A percentile compares a stretch with the other conserved stretches of the same genome.
phyloP scores from a whole-genome alignment of 495 filamentous ascomycete genomes.

The Ramalina peruviana region DNA sequence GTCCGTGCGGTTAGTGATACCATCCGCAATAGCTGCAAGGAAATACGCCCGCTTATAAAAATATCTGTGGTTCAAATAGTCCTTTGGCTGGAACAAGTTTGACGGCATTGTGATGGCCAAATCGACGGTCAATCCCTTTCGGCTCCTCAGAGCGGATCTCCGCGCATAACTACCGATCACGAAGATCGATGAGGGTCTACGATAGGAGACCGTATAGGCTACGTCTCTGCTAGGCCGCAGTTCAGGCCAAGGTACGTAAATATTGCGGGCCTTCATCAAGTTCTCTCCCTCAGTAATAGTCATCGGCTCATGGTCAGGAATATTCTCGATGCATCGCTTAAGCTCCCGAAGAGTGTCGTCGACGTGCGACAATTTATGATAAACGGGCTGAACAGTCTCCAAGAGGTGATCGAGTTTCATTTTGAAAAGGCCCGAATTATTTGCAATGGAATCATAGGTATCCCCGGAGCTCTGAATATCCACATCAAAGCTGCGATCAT shows the following conservation, averaged over 20 bases:
- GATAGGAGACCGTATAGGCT: constrained; percentile 69
- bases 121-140: constrained; percentile 50
- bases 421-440: constrained; percentile 57
- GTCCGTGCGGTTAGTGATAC: constrained; percentile 42
- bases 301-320: constrained; percentile 42
- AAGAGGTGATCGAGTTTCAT: constrained; percentile 79
- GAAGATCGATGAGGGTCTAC: constrained; percentile 64
- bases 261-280: constrained; percentile 52
- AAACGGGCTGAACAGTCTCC: constrained; percentile 49
- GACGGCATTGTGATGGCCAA: constrained; percentile 74
- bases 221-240: constrained; percentile 57
- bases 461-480: no score
- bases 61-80: constrained; percentile 84
- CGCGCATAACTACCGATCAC: constrained; percentile 79
- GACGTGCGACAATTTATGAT: constrained; percentile 47
- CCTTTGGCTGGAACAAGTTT: constrained; percentile 77
- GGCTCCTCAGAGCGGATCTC: constrained; percentile 52
- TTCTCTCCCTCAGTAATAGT: constrained; percentile 7
- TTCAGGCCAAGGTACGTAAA: constrained; percentile 69
- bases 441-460: not conserved
- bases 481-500: no score
- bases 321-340: constrained; percentile 59
- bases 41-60: constrained; percentile 94
- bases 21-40: constrained; percentile 61
- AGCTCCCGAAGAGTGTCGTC: constrained; percentile 58